phyloP scores from a whole-genome alignment of 1,284 basidiomycete genomes.

The Xanthoconium separans region DNA sequence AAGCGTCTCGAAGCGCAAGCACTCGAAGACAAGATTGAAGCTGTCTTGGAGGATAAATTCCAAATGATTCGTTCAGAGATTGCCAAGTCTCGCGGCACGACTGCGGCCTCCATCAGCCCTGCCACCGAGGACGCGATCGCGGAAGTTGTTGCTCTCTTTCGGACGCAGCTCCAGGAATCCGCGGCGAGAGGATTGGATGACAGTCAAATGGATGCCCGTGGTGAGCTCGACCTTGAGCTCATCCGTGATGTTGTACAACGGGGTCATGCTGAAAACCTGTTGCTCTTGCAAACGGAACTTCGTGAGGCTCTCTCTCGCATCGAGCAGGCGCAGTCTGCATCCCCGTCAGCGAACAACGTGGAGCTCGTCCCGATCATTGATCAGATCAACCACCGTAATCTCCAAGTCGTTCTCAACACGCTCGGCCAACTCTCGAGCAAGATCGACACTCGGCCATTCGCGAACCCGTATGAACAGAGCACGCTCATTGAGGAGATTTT shows the following conservation, averaged over 20 bases:
- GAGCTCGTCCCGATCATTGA: slow-evolving; percentile 49
- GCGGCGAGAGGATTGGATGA: slow-evolving; percentile 60
- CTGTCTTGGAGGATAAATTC: slow-evolving; percentile 66
- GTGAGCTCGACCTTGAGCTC: slow-evolving; percentile 74
- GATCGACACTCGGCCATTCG: slow-evolving; percentile 48
- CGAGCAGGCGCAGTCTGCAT: slow-evolving; percentile 28
- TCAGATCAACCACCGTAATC: slow-evolving; percentile 52
- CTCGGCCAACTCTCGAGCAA: slow-evolving; percentile 61
- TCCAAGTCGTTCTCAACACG: slow-evolving; percentile 56
- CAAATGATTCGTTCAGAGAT: slow-evolving; percentile 48
- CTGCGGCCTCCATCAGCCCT: slow-evolving; percentile 37
- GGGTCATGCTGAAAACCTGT: slow-evolving; percentile 58
- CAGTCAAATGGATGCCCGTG: slow-evolving; percentile 65
- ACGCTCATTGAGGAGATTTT: slow-evolving; percentile 59
- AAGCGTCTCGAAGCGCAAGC: slow-evolving; percentile 58
- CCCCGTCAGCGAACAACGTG: slow-evolving; percentile 17
- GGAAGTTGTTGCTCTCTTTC: slow-evolving; percentile 66
- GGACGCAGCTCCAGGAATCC: slow-evolving; percentile 62
- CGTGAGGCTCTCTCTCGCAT: slow-evolving; percentile 42
- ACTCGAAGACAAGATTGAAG: slow-evolving; percentile 57
- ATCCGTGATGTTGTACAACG: slow-evolving; percentile 69
- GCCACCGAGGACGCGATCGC: slow-evolving; percentile 58
- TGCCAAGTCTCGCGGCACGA: slow-evolving; percentile 18
- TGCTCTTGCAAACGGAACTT: slow-evolving; percentile 59
- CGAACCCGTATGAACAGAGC: slow-evolving; percentile 48